Base-by-base conservation (phyloP, 2,329 filamentous ascomycete species). In the Colletotrichum spaethianum region DNA sequence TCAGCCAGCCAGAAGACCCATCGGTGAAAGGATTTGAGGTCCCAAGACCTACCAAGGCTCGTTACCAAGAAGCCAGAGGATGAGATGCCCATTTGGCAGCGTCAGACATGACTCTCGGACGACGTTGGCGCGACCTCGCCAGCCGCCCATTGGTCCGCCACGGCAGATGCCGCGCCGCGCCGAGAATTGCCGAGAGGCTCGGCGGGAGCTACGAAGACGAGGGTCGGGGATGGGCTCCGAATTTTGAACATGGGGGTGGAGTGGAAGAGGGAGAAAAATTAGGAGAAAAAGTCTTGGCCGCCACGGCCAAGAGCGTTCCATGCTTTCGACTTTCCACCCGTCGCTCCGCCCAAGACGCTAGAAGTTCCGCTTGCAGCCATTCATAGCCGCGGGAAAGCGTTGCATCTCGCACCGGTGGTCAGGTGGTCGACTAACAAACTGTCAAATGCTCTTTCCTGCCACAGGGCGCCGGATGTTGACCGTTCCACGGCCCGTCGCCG, bases 181-280 rank as follows among this genome's bases (percentile, higher is more conserved):
- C 70, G 48, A 72, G 70, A 40, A 60, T 64, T 72, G 70, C 70
- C 70, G 70, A 72, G 70, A 69, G 59, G 65, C 70, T 72, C 65
- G 70, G 70, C 70, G 70, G 70, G 65, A 70, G 33, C 59, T 36
- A 33, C 38, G 31, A n/a, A 31, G 38, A 53, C 70, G 52, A 40
- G 53, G 53, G 57, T 69, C 65, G 46, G 69, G 68, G 59, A 46
- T 60, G 57, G 59, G 26, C 52, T 59, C 59, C 59, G 65, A 72
- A 72, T 60, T 55, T 63, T 33, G 33, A 16, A 48, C 40, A 56
- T 38, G 65, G 65, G 48, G 46, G n/a, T 28, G 26, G 57, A 40
- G 48, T 44, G 60, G 66, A 28, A 31, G n/a, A 50, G 50, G 38
- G 11, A 11, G n/a, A 55, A 68, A 59, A 63, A 12, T 50, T 28